These are phyloP conservation scores for Murraya koenigii DNA, from an alignment of 345 rosid genomes.

Conservation along the genomic window DNA sequence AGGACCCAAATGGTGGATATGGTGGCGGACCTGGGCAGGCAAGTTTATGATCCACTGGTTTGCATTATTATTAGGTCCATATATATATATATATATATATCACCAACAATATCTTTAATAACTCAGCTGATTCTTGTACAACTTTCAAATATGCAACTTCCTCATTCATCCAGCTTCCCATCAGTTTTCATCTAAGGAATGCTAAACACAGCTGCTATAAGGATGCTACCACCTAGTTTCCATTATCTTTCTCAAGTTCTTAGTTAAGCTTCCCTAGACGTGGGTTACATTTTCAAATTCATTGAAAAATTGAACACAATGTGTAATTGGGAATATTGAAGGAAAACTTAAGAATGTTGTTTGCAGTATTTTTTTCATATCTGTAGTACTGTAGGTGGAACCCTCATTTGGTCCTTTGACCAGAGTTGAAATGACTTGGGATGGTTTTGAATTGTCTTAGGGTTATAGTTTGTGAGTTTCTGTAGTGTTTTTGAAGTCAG, in stretches of 20 bases:
- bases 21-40: conserved; percentile 99
- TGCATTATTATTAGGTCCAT: background rate
- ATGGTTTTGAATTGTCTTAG: background rate
- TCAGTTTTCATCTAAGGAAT: background rate
- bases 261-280: background rate
- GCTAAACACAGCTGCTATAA: background rate
- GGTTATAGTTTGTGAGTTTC: background rate
- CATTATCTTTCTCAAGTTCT: background rate
- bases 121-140: background rate
- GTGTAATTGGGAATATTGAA: background rate
- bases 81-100: conserved; percentile 4
- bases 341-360: background rate
- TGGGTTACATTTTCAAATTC: background rate
- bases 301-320: background rate
- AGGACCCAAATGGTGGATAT: conserved; percentile 90
- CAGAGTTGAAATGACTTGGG: background rate
- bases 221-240: background rate
- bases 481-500: background rate
- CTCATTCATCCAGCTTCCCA: background rate
- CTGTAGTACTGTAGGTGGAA: background rate
- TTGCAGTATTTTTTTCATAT: background rate
- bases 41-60: conserved; percentile 30
- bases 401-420: background rate
- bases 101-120: background rate
- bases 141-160: background rate